Evolutionary conservation across 1,284 basidiomycete species (phyloP).

Genomic region (Puccinia novopanici): DNA sequence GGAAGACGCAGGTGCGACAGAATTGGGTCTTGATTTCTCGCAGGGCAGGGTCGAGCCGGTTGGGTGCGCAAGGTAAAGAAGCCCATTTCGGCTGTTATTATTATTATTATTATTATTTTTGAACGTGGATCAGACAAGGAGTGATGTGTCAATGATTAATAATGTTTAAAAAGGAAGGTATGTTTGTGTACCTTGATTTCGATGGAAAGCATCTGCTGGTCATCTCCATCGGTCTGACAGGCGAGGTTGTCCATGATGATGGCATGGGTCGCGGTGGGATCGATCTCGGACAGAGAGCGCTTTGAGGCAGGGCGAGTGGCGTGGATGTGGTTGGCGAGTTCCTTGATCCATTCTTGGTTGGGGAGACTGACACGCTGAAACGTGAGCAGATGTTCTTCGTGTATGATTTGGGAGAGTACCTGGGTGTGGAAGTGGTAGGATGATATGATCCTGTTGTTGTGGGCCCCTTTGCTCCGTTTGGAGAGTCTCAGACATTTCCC

Average conservation of each 20-base stretch:
- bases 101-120: neutral
- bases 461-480: neutral
- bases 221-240: neutral
- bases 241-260: conserved; percentile 38
- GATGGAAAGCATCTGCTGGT: neutral
- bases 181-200: conserved; percentile 37
- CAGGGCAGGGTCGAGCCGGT: neutral
- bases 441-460: neutral
- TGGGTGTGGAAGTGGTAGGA: conserved; percentile 20
- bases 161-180: neutral
- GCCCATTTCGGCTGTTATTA: conserved; percentile 50
- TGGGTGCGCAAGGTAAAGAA: neutral
- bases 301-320: neutral
- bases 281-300: neutral
- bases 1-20: conserved; percentile 45
- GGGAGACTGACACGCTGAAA: conserved; percentile 17
- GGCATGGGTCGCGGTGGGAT: neutral
- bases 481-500: conserved; percentile 28
- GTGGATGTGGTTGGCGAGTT: neutral
- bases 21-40: conserved; percentile 9
- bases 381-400: neutral
- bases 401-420: neutral
- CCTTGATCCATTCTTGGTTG: neutral
- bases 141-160: neutral
- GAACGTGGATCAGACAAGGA: neutral